phyloP scores from a whole-genome alignment of 148 eudicot species.

The Rhododendron ferrugineum region DNA sequence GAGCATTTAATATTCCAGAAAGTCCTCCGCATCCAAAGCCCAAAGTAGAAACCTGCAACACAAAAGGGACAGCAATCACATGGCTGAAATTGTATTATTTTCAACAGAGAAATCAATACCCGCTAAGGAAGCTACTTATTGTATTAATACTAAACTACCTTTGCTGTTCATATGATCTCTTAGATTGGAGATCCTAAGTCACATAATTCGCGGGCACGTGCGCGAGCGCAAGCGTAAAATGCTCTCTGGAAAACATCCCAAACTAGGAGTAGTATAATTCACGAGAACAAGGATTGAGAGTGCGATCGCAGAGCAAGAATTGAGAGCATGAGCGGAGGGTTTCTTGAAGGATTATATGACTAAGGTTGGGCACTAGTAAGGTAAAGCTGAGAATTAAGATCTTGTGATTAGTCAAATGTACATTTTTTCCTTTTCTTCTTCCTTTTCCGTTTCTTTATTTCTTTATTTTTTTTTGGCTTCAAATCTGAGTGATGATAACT shows the following conservation, averaged over 20 bases:
- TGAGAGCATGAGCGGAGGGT: no score
- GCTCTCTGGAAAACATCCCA: no score
- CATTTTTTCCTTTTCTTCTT: background rate
- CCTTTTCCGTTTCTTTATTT: background rate
- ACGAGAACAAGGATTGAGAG: background rate
- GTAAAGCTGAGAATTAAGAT: background rate
- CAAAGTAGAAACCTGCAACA: slow-evolving; percentile 37
- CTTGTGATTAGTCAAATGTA: background rate
- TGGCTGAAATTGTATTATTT: background rate
- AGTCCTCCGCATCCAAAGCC: slow-evolving; percentile 47
- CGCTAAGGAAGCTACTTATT: background rate
- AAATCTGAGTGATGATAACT: background rate
- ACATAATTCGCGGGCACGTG: no score
- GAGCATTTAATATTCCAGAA: slow-evolving; percentile 35
- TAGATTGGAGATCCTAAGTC: background rate
- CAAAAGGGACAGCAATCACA: background rate
- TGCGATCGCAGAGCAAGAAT: no score
- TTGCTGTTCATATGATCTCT: background rate
- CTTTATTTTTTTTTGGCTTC: background rate
- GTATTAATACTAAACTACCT: background rate
- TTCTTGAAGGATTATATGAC: background rate
- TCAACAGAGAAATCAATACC: background rate
- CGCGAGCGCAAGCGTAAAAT: no score
- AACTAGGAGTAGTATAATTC: background rate
- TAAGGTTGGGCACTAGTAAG: background rate